Evolutionary conservation across 805 yeast species (phyloP), one percentile per base, ranked within the genome.

Genomic region (Lipomyces kockii): DNA sequence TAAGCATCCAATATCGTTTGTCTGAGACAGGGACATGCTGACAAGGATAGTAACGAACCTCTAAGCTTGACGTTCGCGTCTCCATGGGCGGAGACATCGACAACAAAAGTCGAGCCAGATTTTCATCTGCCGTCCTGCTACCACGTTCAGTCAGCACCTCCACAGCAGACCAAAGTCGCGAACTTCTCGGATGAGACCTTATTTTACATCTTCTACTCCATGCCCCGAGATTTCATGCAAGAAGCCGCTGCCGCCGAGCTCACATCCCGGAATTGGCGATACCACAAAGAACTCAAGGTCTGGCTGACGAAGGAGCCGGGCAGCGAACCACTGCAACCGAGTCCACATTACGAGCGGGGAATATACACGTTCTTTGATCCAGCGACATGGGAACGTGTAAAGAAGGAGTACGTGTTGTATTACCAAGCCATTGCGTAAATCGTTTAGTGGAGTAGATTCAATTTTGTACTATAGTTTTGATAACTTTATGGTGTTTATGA

Each of bases 281-380:
- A 91, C 76, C 99, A 95, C 80, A 94, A 92, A 80, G 97, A 92
- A 69, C 84, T 95, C 65, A 96, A 93, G 80, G 92, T 95, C 61
- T 95, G 99, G 99, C 81, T 95, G 67, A 95, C 99, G 12, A 95
- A 95, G 78, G 97, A 92, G 75, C 90, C 97, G 35, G 86, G 87
- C 74, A 87, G 88, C 69, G 98, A 94, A 78, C 97, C 98, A 0
- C 85, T 91, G 17, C 87, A 82, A 72, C 91, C 92, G 67, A 86
- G 89, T 43, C 89, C 89, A 49, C 94, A 90, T 46, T 91, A 93
- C 64, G 99, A 95, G 79, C 85, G 94, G 69, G 98, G 99, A 0
- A 87, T 92, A 9, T 95, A 95, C 77, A 88, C 93, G 29, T 94
- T 95, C 78, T 95, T 95, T 77, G 98, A 95, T 76, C 98, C 98